Evolutionary conservation across 805 yeast genomes (phyloP), one percentile per base, ranked within the genome.

Genomic region (Pichia rugopelliculosa): DNA sequence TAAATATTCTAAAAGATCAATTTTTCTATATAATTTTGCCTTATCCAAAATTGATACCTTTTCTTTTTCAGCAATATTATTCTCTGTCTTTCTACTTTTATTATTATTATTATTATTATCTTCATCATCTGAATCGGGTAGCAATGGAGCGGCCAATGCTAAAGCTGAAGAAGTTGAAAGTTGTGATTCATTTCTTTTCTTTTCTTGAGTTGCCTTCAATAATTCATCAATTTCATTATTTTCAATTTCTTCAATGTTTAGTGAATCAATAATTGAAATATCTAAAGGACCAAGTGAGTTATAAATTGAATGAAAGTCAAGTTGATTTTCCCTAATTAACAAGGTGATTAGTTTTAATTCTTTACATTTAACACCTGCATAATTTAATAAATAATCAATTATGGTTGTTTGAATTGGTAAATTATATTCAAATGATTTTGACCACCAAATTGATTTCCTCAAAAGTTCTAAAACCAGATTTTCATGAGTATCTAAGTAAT

Each of bases 131-230:
- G 78, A 86, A 33, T 84, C 91, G 36, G 78, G 80, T 4, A 74
- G 71, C 36, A 90, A 69, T 0, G 96, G 95, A 10, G 93, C 93
- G 6, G 96, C 96, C 55, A 89, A 61, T 0, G 97, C 93, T 42
- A 90, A 67, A 0, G 96, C 95, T 52, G 84, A 86, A 0, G 87
- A 83, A 22, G 77, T 74, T 0, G 90, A 83, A 51, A 71, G 70
- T 56, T 73, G 70, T 0, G 85, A 77, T 49, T 79, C 75, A 12
- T 77, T 77, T 15, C 80, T 80, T 48, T 73, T 55, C 47, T 76
- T 59, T 10, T 72, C 69, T 34, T 75, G 72, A 59, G 78, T 75
- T 4, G 60, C 58, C 1, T 64, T 65, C 36, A 79, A 73, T 25
- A 79, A 66, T 10, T 56, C 56, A 0, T 56, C 56, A 69, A 84